Conservation (phyloP, 768 basidiomycete species). For the Dendrothele bispora region DNA sequence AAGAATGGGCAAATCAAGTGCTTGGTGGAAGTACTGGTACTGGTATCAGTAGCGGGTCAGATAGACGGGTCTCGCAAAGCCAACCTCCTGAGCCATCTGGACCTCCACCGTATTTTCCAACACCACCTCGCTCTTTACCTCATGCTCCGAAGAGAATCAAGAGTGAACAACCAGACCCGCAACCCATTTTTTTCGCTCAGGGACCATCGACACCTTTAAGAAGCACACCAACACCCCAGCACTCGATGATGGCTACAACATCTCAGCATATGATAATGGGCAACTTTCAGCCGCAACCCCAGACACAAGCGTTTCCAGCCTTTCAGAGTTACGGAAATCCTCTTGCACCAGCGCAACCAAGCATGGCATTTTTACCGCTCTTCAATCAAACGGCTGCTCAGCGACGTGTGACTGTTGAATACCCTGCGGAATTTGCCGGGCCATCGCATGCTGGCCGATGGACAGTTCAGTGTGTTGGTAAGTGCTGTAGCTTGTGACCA, state of each 20-base stretch:
- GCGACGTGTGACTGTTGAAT: constrained; percentile 61
- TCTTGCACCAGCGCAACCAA: constrained; percentile 61
- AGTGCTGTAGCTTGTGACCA: constrained; percentile 21
- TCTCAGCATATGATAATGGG: constrained; percentile 33
- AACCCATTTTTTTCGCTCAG: constrained; percentile 32
- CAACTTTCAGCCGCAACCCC: too few species aligned
- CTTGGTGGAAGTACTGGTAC: constrained; percentile 24
- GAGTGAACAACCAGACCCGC: constrained; percentile 21
- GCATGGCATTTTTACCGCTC: constrained; percentile 62
- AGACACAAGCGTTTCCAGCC: too few species aligned
- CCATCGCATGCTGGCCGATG: constrained; percentile 70
- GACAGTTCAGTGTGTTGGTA: constrained; percentile 69
- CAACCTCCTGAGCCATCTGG: constrained; percentile 4
- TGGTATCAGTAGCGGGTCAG: not conserved
- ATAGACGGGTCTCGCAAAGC: not conserved
- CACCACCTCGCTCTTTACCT: constrained; percentile 24
- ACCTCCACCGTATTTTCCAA: constrained; percentile 15
- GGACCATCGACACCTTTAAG: too few species aligned
- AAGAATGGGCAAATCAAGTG: constrained; percentile 55
- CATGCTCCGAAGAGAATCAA: constrained; percentile 39
- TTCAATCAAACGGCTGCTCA: constrained; percentile 77
- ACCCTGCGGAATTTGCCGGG: constrained; percentile 58
- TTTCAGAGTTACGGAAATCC: constrained; percentile 49
- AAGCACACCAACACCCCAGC: too few species aligned
- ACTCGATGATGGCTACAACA: constrained; percentile 5